phyloP scores from a whole-genome alignment of 345 rosid genomes.

The Cardamine occulta region DNA sequence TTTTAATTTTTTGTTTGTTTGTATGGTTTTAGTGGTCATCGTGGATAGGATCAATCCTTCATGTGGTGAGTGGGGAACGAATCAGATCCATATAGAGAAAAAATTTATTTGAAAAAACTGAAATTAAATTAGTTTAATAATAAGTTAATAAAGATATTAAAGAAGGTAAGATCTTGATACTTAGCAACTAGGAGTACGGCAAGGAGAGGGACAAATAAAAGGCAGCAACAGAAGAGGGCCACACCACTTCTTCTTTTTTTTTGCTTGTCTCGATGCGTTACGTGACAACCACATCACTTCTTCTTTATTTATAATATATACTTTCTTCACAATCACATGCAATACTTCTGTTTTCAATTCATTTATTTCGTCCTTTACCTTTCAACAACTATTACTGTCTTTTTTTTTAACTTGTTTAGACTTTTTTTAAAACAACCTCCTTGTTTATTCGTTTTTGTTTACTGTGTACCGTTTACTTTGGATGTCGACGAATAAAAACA shows the following conservation, averaged over 20 bases:
- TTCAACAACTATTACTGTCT: slow-evolving; percentile 9
- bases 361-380: slow-evolving; percentile 23
- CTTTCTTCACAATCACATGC: slow-evolving; percentile 38
- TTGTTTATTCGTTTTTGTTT: no score
- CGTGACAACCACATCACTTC: slow-evolving; percentile 45
- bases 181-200: slow-evolving; percentile 41
- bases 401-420: neutral
- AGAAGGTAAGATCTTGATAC: slow-evolving; percentile 39
- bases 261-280: slow-evolving; percentile 41
- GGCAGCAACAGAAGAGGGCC: slow-evolving; percentile 19
- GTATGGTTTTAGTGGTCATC: neutral
- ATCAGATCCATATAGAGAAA: slow-evolving; percentile 17
- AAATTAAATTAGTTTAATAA: slow-evolving; percentile 2
- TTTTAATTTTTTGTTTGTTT: neutral
- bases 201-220: slow-evolving; percentile 39
- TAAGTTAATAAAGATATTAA: slow-evolving; percentile 17
- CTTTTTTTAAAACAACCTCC: neutral
- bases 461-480: slow-evolving; percentile 14
- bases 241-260: neutral
- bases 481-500: slow-evolving; percentile 28
- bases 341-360: slow-evolving; percentile 15
- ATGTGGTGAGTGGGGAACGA: slow-evolving; percentile 36
- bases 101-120: neutral
- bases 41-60: slow-evolving; percentile 27
- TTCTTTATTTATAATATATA: neutral